A percentile compares a stretch with the other conserved stretches of the same genome.
phyloP scores from a whole-genome alignment of 106 monocot species.

The Ottelia alismoides region DNA sequence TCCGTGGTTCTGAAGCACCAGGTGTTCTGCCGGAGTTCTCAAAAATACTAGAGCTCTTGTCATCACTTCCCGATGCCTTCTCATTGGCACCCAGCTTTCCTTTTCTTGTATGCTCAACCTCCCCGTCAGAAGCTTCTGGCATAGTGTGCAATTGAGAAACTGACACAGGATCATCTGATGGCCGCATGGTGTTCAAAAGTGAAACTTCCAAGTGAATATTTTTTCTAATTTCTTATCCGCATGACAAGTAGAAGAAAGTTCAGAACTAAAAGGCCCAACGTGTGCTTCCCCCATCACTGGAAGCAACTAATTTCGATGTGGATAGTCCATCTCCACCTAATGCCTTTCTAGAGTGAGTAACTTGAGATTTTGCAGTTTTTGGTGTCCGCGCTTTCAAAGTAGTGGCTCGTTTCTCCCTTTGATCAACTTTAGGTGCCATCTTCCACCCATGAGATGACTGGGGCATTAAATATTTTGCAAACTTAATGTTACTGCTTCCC shows the following conservation, averaged over 20 bases:
- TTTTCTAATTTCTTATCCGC: slow-evolving; percentile 20
- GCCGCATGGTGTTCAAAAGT: no score
- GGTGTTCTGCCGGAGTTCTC: no score
- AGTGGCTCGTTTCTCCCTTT: slow-evolving; percentile 26
- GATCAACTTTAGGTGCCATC: slow-evolving; percentile 31
- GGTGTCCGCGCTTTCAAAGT: slow-evolving; percentile 23
- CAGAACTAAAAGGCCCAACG: slow-evolving; percentile 11
- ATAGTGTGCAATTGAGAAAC: no score
- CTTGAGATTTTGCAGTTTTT: slow-evolving; percentile 37
- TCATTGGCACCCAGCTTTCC: no score
- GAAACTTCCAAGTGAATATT: no score
- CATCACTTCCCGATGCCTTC: no score
- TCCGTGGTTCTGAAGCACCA: slow-evolving; percentile 83
- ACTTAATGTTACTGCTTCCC: slow-evolving; percentile 31
- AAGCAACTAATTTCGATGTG: not conserved
- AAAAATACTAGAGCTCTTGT: no score
- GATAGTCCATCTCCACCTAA: slow-evolving; percentile 25
- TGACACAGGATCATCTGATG: slow-evolving; percentile 13
- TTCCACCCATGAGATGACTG: slow-evolving; percentile 37
- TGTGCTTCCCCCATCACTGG: slow-evolving; percentile 15
- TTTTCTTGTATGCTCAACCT: no score
- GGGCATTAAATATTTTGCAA: slow-evolving; percentile 55
- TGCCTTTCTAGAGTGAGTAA: slow-evolving; percentile 14
- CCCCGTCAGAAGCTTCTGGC: no score
- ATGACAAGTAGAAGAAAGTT: slow-evolving; percentile 14